Percentiles rank a stretch among this genome's conserved stretches.
phyloP scores from a whole-genome alignment of 2,329 filamentous ascomycete species.

The Cordyceps militaris region DNA sequence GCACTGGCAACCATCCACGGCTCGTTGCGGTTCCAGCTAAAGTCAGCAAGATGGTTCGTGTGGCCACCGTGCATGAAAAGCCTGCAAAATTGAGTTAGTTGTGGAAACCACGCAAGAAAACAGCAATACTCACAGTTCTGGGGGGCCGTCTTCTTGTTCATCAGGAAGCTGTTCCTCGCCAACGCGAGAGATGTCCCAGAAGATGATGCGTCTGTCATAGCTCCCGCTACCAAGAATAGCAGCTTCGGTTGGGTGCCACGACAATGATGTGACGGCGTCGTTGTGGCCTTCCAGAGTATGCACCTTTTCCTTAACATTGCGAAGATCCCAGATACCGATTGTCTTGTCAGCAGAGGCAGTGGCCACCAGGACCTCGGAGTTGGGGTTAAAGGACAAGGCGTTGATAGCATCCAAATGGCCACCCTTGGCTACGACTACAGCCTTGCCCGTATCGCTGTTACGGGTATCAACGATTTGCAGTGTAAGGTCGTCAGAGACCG shows the following conservation, averaged over 20 bases:
- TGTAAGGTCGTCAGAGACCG: constrained; percentile 90
- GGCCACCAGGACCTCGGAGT: constrained; percentile 80
- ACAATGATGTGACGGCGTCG: constrained; percentile 82
- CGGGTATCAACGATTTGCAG: constrained; percentile 89
- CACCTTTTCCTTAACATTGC: constrained; percentile 82
- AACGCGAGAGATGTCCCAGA: constrained; percentile 90
- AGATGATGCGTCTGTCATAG: constrained; percentile 87
- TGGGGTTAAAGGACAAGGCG: constrained; percentile 88
- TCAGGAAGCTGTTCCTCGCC: constrained; percentile 94
- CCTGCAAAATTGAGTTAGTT: constrained; percentile 32
- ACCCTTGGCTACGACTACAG: constrained; percentile 60
- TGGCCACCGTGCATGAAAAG: constrained; percentile 99
- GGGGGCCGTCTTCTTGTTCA: constrained; percentile 88
- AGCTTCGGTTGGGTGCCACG: constrained; percentile 90
- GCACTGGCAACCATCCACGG: constrained; percentile 95
- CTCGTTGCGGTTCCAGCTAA: constrained; percentile 95
- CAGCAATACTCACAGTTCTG: constrained; percentile 67
- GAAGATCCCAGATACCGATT: constrained; percentile 89
- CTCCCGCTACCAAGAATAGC: constrained; percentile 84
- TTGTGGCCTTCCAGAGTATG: constrained; percentile 85
- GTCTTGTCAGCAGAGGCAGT: constrained; percentile 95
- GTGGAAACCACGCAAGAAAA: not conserved
- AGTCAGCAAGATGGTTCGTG: constrained; percentile 93
- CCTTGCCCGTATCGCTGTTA: constrained; percentile 54
- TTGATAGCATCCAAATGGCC: constrained; percentile 94